Evolutionary conservation across 208 protist genomes (phyloP).

Genomic region (Trypanosoma cruzi): DNA sequence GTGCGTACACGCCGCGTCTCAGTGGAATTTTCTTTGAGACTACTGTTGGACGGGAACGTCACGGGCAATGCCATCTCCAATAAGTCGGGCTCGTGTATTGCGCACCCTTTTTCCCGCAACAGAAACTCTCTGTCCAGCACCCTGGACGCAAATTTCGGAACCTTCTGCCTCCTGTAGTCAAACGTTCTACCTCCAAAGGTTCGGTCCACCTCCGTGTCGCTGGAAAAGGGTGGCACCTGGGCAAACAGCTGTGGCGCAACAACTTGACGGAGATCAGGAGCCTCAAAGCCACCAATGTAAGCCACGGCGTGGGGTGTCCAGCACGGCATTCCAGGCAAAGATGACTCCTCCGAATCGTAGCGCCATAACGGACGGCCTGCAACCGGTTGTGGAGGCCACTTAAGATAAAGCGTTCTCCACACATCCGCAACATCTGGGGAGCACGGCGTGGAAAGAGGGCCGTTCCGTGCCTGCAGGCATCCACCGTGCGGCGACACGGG

Average conservation of each 20-base stretch:
- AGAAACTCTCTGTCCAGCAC: conserved; percentile 16
- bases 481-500: not conserved
- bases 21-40: not conserved
- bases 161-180: conserved; percentile 8
- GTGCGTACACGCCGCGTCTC: conserved; percentile 25
- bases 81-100: conserved; percentile 35
- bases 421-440: not conserved
- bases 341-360: not conserved
- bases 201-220: not conserved
- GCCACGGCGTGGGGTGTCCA: conserved; percentile 64
- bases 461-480: conserved; percentile 8
- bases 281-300: conserved; percentile 68
- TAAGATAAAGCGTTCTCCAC: conserved; percentile 19
- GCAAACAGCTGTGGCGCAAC: conserved; percentile 46
- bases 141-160: conserved; percentile 24
- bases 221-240: conserved; percentile 32
- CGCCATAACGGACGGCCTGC: conserved; percentile 10
- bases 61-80: conserved; percentile 61
- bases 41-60: not conserved
- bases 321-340: conserved; percentile 3
- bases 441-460: conserved; percentile 13
- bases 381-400: conserved; percentile 19
- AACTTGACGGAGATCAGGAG: conserved; percentile 39
- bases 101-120: conserved; percentile 35
- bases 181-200: conserved; percentile 27